phyloP scores from a whole-genome alignment of 331 rosid species.

The Quercus phellos region DNA sequence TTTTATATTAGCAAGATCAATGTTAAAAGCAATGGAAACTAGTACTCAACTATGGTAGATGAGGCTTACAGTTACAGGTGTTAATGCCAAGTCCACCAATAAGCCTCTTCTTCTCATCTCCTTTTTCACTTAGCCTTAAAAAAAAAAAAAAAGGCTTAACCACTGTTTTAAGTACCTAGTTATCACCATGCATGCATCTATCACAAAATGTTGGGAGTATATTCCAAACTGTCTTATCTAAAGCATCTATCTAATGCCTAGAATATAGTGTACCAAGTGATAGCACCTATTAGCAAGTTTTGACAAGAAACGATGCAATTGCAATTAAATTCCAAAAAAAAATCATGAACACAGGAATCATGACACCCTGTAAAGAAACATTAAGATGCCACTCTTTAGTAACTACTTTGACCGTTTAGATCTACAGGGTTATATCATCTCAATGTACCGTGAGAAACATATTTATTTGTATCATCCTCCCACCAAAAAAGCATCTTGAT shows the following conservation, averaged over 20 bases:
- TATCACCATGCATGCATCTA: not conserved
- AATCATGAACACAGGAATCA: not conserved
- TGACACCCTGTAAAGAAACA: not conserved
- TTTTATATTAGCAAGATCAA: no score
- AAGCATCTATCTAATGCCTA: not conserved
- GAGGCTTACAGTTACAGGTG: no score
- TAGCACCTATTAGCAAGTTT: no score
- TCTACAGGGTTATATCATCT: not conserved
- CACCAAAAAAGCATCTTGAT: not conserved
- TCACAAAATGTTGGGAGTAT: not conserved
- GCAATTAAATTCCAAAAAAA: not conserved
- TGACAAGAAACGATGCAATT: not conserved
- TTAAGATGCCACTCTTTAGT: not conserved
- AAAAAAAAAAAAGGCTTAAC: no score
- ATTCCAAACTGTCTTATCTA: not conserved
- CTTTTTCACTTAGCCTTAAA: no score
- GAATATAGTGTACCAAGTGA: no score
- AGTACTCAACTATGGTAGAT: no score
- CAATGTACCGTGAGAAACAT: not conserved
- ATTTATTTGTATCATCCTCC: not conserved
- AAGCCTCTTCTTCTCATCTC: no score
- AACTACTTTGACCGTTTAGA: not conserved
- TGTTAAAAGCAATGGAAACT: no score
- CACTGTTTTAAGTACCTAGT: no score
- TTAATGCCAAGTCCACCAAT: no score